Evolutionary conservation across 192 early-diverging fungal species (phyloP).

Genomic region (Coemansia erecta): DNA sequence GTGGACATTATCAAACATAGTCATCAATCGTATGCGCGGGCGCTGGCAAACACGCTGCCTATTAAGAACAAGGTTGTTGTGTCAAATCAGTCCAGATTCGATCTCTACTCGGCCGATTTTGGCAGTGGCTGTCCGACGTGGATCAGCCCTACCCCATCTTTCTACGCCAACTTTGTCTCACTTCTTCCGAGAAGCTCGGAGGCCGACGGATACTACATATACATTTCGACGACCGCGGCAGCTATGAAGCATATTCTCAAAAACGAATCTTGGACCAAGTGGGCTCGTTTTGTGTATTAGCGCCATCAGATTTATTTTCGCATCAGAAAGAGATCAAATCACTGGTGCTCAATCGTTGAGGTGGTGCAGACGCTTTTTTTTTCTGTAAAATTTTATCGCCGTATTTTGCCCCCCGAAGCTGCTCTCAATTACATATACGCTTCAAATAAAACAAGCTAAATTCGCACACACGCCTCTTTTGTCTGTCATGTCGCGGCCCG

Average conservation of each 20-base stretch:
- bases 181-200: conserved; percentile 8
- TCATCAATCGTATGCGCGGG: background rate
- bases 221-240: conserved; percentile 4
- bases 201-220: conserved; percentile 7
- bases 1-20: background rate
- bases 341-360: no score
- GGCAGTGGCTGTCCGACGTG: conserved; percentile 9
- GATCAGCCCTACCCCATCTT: conserved; percentile 7
- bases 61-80: background rate
- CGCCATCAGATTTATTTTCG: background rate
- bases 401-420: no score
- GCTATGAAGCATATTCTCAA: background rate
- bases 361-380: no score
- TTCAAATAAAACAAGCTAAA: no score
- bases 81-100: conserved; percentile 5
- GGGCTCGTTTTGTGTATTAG: background rate
- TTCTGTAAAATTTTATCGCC: no score
- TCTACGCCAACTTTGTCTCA: conserved; percentile 11
- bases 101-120: conserved; percentile 14
- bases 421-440: no score
- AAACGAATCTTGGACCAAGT: background rate
- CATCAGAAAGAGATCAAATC: no score
- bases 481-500: conserved; percentile 81
- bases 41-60: background rate
- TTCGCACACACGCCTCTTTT: no score